Evolutionary conservation across 805 yeast genomes (phyloP).

Genomic region (Schizosaccharomyces osmophilus): DNA sequence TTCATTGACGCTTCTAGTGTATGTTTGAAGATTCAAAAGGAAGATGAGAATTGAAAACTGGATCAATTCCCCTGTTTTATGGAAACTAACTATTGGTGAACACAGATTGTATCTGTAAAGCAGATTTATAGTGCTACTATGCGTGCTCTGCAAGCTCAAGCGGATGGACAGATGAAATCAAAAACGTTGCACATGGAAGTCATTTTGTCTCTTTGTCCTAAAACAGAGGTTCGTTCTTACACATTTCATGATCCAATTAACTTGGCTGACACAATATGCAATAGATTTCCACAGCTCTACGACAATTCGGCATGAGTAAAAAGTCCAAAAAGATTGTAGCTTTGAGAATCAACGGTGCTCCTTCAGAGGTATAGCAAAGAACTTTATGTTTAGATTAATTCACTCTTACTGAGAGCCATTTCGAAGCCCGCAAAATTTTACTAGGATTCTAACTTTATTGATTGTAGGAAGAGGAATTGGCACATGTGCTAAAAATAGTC

Average conservation of each 20-base stretch:
- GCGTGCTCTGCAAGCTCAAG: not conserved
- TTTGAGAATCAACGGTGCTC: not conserved
- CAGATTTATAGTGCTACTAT: not conserved
- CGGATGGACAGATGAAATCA: not conserved
- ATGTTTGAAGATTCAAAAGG: not conserved
- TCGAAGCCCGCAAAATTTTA: no score
- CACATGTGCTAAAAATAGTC: not conserved
- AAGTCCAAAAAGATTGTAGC: not conserved
- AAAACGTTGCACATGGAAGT: not conserved
- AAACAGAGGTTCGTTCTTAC: not conserved
- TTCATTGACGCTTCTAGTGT: not conserved
- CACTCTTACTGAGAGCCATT: no score
- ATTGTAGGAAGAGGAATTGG: not conserved
- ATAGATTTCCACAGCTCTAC: not conserved
- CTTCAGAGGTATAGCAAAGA: not conserved
- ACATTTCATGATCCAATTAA: no score
- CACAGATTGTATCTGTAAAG: not conserved
- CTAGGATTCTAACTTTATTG: no score
- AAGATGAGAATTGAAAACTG: no score
- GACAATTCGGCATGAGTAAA: not conserved
- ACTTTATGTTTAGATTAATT: no score
- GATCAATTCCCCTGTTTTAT: no score
- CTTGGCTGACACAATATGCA: no score
- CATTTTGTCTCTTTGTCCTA: not conserved
- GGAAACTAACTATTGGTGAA: no score